Evolutionary conservation across 352 stramenopile genomes (phyloP), one percentile per base, ranked within the genome.

Genomic region (Phytophthora boehmeriae): DNA sequence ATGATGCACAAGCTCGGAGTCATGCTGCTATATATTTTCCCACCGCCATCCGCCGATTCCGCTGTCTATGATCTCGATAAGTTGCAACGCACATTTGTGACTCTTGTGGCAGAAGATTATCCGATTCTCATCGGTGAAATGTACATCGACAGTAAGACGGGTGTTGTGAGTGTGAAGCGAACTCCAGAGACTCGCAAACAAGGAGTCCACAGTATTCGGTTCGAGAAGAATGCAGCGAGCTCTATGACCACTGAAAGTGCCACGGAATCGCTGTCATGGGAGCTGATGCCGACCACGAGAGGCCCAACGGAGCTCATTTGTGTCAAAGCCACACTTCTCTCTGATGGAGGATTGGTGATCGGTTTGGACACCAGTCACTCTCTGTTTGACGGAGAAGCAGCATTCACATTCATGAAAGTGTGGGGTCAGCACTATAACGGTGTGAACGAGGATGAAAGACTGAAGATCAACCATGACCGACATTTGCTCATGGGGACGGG

Each of bases 351-450:
- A 0, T 47, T 90, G 35, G 76, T 19, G 17, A 56, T 90, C 46
- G 81, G 76, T 0, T 20, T 86, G 19, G 63, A 84, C 50, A 47
- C 63, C 34, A 80, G 38, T 20, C 78, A 90, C 60, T 66, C 44
- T 2, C 46, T 90, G 27, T 60, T 88, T 13, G 80, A 90, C 28
- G 76, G 63, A 8, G 71, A 88, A 36, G 69, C 44, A 1, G 63
- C 82, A 48, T 86, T 88, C 63, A 88, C 72, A 8, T 86, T 90
- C 46, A 80, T 83, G 66, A 81, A 72, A 27, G 57, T 71, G n/a
- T 90, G 80, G 78, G 75, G 76, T 6, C 61, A 78, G 55, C 73
- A 81, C 58, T 88, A 86, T 58, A 75, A 70, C 34, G 57, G 54
- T 0, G 45, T 88, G 1, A 30, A 46, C 10, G 63, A 71, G 20